A percentile compares a stretch with the other conserved stretches of the same genome.
Evolutionary conservation across 768 basidiomycete species (phyloP).

Genomic region (Panaeolus cyanescens): DNA sequence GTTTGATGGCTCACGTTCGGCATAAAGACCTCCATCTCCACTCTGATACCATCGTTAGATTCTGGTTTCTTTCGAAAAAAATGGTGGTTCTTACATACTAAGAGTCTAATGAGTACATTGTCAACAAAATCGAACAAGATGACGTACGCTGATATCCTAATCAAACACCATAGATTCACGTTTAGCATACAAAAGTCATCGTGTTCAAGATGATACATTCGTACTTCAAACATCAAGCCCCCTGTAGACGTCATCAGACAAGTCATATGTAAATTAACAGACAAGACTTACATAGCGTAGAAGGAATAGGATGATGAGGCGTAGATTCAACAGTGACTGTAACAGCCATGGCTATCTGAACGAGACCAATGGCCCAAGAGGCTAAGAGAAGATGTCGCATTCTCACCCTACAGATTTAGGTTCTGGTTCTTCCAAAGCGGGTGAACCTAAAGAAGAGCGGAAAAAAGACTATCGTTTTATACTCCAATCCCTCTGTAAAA

Average conservation of each 20-base stretch:
- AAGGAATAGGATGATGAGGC: neutral
- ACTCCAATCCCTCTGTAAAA: neutral
- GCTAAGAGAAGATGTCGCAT: neutral
- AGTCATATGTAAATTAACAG: neutral
- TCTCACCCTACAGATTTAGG: neutral
- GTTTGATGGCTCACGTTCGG: slow-evolving; percentile 9
- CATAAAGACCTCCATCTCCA: slow-evolving; percentile 15
- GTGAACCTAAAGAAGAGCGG: neutral
- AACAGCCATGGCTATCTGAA: neutral
- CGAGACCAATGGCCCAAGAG: neutral
- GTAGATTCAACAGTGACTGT: neutral
- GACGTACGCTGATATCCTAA: neutral
- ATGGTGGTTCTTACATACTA: neutral
- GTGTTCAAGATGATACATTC: neutral
- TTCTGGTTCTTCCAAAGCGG: neutral
- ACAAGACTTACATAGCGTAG: neutral
- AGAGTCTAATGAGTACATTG: neutral
- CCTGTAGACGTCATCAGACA: neutral
- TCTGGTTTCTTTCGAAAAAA: neutral
- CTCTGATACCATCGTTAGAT: slow-evolving; percentile 4
- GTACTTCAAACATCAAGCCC: neutral
- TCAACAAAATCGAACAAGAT: neutral
- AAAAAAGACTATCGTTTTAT: neutral
- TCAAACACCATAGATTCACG: neutral
- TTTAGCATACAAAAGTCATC: neutral